Evolutionary conservation across 441 rosid species (phyloP), one percentile per base, ranked within the genome.

Genomic region (Corymbia calophylla): DNA sequence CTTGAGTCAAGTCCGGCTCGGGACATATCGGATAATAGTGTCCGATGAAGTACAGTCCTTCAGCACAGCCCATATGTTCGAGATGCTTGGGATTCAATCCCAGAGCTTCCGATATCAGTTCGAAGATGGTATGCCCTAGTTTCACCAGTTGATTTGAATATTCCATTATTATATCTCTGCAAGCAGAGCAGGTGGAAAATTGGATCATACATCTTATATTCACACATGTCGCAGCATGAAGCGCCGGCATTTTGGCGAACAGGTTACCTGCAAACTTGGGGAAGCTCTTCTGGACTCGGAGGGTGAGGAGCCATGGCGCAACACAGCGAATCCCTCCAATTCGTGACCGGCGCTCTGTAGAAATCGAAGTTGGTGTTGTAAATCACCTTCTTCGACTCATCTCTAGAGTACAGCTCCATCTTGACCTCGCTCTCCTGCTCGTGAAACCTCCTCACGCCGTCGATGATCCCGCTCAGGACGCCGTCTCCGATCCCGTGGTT

Each of bases 401-500:
- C 96, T 31, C 92, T 86, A 2, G 94, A 89, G 55, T 90, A 92
- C 47, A 89, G 89, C 77, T 89, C 53, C 86, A 89, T 91, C 89
- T 94, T 95, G 48, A 77, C 91, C 88, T 91, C 91, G 55, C 70
- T 35, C 19, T 93, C 94, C 32, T 88, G 93, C 80, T 93, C 95
- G 23, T 92, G 93, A 88, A 95, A 95, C 84, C 90, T 87, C 6
- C 91, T 54, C 6, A 92, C 89, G 1, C 94, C 94, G 17, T 90
- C 87, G 31, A 89, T 48, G 53, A 92, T 89, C 31, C 89, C 92
- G 53, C 92, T 94, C 88, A 95, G 88, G 25, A 93, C 68, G 5
- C 70, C 87, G 2, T 47, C 55, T 2, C 95, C 92, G 88, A 95
- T 92, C 53, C 93, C 95, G 81, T 95, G 96, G 32, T 95, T 93